phyloP scores from a whole-genome alignment of 148 eudicot species.

The Heliosperma pusillum region DNA sequence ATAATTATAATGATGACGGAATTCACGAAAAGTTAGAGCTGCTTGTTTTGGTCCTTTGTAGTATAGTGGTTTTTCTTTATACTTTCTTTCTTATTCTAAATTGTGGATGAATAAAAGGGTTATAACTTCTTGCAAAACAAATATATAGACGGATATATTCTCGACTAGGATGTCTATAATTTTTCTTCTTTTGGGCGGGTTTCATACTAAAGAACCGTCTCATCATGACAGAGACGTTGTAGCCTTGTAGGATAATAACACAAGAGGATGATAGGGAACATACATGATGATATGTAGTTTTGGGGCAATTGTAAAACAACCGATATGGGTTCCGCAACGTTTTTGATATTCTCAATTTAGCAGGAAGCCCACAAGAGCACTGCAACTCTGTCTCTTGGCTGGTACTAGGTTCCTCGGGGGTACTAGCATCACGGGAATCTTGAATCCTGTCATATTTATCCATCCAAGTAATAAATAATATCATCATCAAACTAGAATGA shows the following conservation, averaged over 20 bases:
- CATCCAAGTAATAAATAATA: slow-evolving; percentile 5
- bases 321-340: slow-evolving; percentile 37
- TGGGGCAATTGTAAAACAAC: slow-evolving; percentile 42
- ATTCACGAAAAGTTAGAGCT: no score
- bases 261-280: slow-evolving; percentile 8
- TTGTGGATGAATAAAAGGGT: no score
- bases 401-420: slow-evolving; percentile 28
- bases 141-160: background rate
- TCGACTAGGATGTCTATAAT: background rate
- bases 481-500: slow-evolving; percentile 4
- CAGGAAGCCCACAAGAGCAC: slow-evolving; percentile 44
- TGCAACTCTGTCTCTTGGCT: slow-evolving; percentile 28
- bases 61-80: no score
- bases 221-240: no score
- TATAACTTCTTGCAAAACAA: no score
- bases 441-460: slow-evolving; percentile 20
- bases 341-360: slow-evolving; percentile 41
- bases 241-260: background rate
- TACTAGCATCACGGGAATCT: slow-evolving; percentile 24
- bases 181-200: background rate
- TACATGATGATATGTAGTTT: slow-evolving; percentile 34
- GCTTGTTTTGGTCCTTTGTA: no score
- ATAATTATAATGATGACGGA: no score
- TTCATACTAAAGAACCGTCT: background rate
- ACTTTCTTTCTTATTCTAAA: no score